phyloP scores from a whole-genome alignment of 2,329 filamentous ascomycete genomes.

The Cladophialophora bantiana region DNA sequence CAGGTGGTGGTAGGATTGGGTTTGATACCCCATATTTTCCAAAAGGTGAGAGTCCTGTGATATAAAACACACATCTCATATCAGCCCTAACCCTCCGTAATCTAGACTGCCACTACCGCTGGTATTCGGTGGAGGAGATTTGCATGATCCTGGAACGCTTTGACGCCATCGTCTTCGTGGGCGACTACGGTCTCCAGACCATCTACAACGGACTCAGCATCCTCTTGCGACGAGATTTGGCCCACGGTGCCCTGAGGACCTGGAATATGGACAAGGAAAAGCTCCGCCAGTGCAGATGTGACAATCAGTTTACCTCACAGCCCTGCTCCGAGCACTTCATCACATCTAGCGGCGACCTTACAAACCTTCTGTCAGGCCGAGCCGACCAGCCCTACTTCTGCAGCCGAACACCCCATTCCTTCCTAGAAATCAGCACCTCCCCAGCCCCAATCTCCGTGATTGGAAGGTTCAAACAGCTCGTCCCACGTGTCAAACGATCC shows the following conservation, averaged over 20 bases:
- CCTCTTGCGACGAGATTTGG: slow-evolving; percentile 52
- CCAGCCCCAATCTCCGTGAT: slow-evolving; percentile 43
- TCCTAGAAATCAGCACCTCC: slow-evolving; percentile 45
- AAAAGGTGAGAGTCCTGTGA: slow-evolving; percentile 41
- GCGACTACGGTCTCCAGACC: slow-evolving; percentile 49
- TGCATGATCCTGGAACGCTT: slow-evolving; percentile 56
- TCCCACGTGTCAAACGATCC: slow-evolving; percentile 41
- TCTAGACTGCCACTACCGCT: slow-evolving; percentile 52
- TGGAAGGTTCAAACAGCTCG: slow-evolving; percentile 45
- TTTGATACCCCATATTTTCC: slow-evolving; percentile 51
- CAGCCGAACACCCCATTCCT: slow-evolving; percentile 48
- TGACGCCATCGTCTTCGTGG: slow-evolving; percentile 51
- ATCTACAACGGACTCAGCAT: slow-evolving; percentile 56
- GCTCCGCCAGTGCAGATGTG: slow-evolving; percentile 48
- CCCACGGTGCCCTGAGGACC: slow-evolving; percentile 49
- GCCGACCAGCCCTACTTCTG: slow-evolving; percentile 28
- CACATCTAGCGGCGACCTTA: slow-evolving; percentile 42
- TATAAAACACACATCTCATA: neutral
- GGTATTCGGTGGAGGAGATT: slow-evolving; percentile 52
- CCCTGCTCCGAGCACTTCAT: slow-evolving; percentile 43
- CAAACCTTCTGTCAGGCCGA: slow-evolving; percentile 22
- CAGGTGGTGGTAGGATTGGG: slow-evolving; percentile 51
- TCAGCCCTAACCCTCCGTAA: neutral
- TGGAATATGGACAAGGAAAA: slow-evolving; percentile 49
- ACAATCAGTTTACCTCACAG: slow-evolving; percentile 49